These are phyloP conservation scores for Gracilaria caudata DNA, from an alignment of 23 red algal genomes.

Conservation along the genomic window DNA sequence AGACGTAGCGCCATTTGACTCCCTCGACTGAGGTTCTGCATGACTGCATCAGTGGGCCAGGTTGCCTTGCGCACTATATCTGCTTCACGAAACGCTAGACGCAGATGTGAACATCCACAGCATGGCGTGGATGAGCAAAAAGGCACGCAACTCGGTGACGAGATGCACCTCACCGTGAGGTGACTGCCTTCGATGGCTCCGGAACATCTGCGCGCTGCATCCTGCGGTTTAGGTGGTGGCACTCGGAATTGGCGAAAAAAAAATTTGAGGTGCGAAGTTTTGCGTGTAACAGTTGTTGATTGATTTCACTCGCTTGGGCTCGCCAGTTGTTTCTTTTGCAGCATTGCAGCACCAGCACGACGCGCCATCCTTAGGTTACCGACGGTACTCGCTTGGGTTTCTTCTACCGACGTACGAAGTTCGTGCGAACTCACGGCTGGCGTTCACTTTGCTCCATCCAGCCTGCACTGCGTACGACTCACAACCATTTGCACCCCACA, in stretches of 20 bases:
- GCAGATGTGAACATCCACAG: too few relatives aligned
- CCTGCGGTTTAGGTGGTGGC: too few relatives aligned
- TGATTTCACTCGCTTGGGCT: background rate
- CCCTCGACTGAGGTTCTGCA: slow-evolving; percentile 5
- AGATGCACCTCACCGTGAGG: too few relatives aligned
- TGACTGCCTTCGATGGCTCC: too few relatives aligned
- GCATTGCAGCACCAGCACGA: background rate
- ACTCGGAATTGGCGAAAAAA: too few relatives aligned
- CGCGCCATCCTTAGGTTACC: too few relatives aligned
- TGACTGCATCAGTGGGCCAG: background rate
- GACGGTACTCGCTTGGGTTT: too few relatives aligned
- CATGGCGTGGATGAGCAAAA: too few relatives aligned
- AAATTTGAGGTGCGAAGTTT: background rate
- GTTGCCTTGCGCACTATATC: background rate
- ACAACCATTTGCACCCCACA: background rate
- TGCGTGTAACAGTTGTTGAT: background rate
- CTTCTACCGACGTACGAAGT: too few relatives aligned
- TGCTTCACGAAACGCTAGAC: background rate
- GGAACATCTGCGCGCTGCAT: too few relatives aligned
- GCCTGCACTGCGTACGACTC: background rate
- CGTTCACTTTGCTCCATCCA: background rate
- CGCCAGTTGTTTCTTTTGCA: slow-evolving; percentile 2
- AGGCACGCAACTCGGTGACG: too few relatives aligned
- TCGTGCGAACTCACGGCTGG: background rate
- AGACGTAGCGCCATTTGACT: slow-evolving; percentile 18